Conservation (phyloP, 164 flowering plant species). For the Echeveria elegans region DNA sequence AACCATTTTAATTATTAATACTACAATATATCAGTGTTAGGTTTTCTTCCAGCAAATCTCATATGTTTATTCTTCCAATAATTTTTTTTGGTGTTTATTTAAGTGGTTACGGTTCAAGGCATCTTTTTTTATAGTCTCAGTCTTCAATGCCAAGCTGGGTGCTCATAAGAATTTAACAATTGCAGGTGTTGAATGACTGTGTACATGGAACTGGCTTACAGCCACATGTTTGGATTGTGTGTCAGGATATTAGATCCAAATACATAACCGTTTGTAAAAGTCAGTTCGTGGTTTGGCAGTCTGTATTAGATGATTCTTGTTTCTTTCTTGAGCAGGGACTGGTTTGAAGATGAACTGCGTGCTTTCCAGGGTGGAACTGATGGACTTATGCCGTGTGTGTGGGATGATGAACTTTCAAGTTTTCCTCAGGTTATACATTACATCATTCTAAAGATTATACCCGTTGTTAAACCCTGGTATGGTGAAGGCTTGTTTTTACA, state of each 20-base stretch:
- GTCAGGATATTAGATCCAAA: not conserved
- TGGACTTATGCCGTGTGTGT: conserved; percentile 78
- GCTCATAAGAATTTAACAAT: not conserved
- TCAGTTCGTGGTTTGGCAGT: not conserved
- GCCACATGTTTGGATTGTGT: not conserved
- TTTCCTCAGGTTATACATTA: conserved; percentile 71
- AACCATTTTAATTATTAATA: too few relatives aligned
- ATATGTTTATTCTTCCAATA: too few relatives aligned
- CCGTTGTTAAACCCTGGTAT: too few relatives aligned
- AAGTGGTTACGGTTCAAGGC: not conserved
- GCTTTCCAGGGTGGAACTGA: conserved; percentile 95
- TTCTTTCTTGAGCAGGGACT: conserved; percentile 52
- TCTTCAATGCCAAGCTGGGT: not conserved
- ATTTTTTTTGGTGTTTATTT: too few relatives aligned
- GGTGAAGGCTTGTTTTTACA: not conserved
- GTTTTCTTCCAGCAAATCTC: not conserved
- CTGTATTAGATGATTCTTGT: not conserved
- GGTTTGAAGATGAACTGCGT: conserved; percentile 98
- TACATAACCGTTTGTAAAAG: not conserved
- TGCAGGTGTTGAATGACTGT: not conserved
- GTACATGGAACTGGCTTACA: not conserved
- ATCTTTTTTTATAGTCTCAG: not conserved
- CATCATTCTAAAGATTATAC: not conserved
- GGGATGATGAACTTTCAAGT: conserved; percentile 75
- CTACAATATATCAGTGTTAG: not conserved